Evolutionary conservation across 257 asterid genomes (phyloP), one percentile per base, ranked within the genome.

Genomic region (Echium plantagineum): DNA sequence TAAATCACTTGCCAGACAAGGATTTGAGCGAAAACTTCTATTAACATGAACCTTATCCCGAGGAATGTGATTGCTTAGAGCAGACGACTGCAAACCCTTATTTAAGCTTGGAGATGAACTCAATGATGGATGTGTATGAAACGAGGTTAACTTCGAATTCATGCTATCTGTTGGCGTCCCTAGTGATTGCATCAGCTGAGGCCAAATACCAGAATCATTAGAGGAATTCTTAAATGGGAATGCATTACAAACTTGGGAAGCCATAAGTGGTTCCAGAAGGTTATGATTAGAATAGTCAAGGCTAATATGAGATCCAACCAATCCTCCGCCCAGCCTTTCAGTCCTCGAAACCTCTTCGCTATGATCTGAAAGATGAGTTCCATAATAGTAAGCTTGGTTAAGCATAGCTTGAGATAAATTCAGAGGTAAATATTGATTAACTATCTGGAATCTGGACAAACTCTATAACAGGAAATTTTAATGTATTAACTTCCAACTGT

Each of bases 151-250:
- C 60, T 79, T 83, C 68, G 80, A 87, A 54, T 82, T 64, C 67
- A 80, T 73, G 75, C 80, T 67, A 66, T 74, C 65, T 9, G 70
- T 53, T 20, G 91, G 80, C 64, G 75, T 90, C 60, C 74, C 81
- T 91, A 85, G 78, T 32, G 95, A 67, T 9, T 86, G 62, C 62
- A 70, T 78, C 10, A 81, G 49, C 24, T 84, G 91, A 13, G 84
- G 68, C 84, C 83, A 78, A 13, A 83, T 69, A 71, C 77, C 69
- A 54, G 80, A 49, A 47, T 66, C 69, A 57, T 74, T 61, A 28
- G 90, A 63, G 21, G 86, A 75, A 71, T 67, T 69, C 22, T 58
- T 66, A 64, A 72, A 79, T 5, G 84, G 74, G 61, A 61, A 80
- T 15, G 87, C 69, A 70, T 68, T 67, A 42, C 78, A 76, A 19